Base-by-base conservation (phyloP, 225 moss, liverwort and hornwort genomes). In the Takakia lepidozioides region DNA sequence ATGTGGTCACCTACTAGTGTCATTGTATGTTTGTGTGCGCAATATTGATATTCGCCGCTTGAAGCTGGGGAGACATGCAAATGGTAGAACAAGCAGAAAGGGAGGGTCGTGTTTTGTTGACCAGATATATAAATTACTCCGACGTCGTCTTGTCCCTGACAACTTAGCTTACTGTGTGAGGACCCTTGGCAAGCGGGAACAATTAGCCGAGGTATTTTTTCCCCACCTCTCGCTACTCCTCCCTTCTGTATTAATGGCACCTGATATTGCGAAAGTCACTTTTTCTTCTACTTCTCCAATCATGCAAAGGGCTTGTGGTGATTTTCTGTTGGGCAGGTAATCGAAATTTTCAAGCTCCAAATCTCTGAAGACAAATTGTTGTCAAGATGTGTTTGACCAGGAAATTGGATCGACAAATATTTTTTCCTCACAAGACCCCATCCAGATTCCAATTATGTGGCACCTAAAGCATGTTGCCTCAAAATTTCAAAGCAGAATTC, bases 321-420 rank as follows among this genome's bases (percentile, higher is more conserved):
- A 11, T 6, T 32, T 32, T 32, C 8, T 32, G 6, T 11, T 32
- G 6, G 2, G 46, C 66, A 88, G 89, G 63, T 98, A 43, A 67
- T 98, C 60, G 71, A 74, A 61, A 67, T 57, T 18, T 98, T 98
- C 69, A 67, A 81, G 29, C 65, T 98, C 54, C 35, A 49, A 19
- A 78, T 98, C 15, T 82, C 58, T 38, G 69, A 87, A 67, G 80
- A 87, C 18, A 72, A 98, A 35, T 79, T 98, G 48, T 49, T 98
- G 43, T 72, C 98, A 56, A 75, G 98, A 71, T 98, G 98, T 68
- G 85, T 85, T n/a, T n/a, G n/a, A n/a, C n/a, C n/a, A n/a, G n/a
- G n/a, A n/a, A n/a, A n/a, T n/a, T n/a, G n/a, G n/a, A n/a, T n/a
- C n/a, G n/a, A n/a, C n/a, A n/a, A n/a, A n/a, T n/a, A n/a, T n/a